Percentiles rank a stretch among this genome's conserved stretches.
Evolutionary conservation across 805 yeast species (phyloP).

Genomic region (Saturnispora besseyi): DNA sequence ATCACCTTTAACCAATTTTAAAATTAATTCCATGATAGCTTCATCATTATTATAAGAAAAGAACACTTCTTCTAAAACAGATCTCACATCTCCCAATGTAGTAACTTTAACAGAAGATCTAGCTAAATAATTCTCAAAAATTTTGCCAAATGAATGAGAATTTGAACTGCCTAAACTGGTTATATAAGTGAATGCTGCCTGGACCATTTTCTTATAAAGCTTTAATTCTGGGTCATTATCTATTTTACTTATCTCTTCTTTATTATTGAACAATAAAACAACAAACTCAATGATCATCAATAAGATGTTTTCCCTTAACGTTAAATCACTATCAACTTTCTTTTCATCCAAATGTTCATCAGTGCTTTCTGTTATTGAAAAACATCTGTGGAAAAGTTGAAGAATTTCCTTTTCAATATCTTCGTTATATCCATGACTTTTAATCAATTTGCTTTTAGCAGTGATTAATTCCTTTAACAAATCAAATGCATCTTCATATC

Average conservation of each 20-base stretch:
- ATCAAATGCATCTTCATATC: conserved; percentile 25
- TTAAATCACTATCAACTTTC: conserved; percentile 15
- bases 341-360: conserved; percentile 11
- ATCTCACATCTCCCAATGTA: conserved; percentile 50
- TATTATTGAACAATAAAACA: conserved; percentile 27
- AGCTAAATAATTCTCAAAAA: conserved; percentile 47
- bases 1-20: conserved; percentile 48
- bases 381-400: conserved; percentile 29
- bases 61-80: conserved; percentile 53
- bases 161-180: conserved; percentile 25
- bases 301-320: conserved; percentile 31
- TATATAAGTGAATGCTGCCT: conserved; percentile 34
- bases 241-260: conserved; percentile 15
- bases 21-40: conserved; percentile 41
- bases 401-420: conserved; percentile 27
- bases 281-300: conserved; percentile 31
- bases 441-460: conserved; percentile 16
- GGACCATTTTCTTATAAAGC: conserved; percentile 31
- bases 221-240: conserved; percentile 18
- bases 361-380: conserved; percentile 24
- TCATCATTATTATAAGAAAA: conserved; percentile 58
- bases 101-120: conserved; percentile 39
- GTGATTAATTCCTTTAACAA: conserved; percentile 18
- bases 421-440: conserved; percentile 11
- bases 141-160: conserved; percentile 39